Evolutionary conservation across 2,329 filamentous ascomycete species (phyloP), one percentile per base, ranked within the genome.

Genomic region (Allantophomopsis cytisporea): DNA sequence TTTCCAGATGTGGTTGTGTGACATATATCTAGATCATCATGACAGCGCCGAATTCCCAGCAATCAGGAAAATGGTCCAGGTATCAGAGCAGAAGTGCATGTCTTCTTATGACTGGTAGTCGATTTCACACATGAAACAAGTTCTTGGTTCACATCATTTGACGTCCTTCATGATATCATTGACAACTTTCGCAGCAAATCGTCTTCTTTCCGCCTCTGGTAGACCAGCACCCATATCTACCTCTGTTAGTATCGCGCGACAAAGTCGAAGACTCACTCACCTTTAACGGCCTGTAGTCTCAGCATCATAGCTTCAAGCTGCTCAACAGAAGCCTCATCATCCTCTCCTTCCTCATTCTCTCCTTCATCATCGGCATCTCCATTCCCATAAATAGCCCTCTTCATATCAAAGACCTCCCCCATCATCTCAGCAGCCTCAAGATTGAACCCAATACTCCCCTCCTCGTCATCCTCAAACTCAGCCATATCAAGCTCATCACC

Each of bases 231-330:
- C 73, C 45, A 73, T 66, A 39, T 80, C 75, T 51, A 66, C 60
- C 31, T 11, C 20, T n/a, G 32, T 53, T 31, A 53, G 46, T 35
- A 5, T 2, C 7, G 17, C 12, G 16, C 12, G 11, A 16, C 10
- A 13, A 31, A 33, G 7, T 11, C 7, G 4, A 3, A 28, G 13
- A 7, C 14, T 32, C 10, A 47, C 50, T 43, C 40, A 56, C 55
- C 55, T 53, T 50, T 50, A 7, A 73, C 73, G 2, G 73, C 73
- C 55, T 75, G 72, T 43, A 83, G 59, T 55, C 72, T 78, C 37
- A 65, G 59, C 72, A 82, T 79, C 68, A 81, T 72, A 38, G 60
- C 59, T 49, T 80, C 74, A 21, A 82, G 53, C 53, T 73, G 71
- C 49, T 68, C 65, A 13, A 81, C 64, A 4, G 64, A 58, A 14